These are phyloP conservation scores for Rhizoctonia solani DNA, from an alignment of 1,284 basidiomycete species.

Conservation along the genomic window DNA sequence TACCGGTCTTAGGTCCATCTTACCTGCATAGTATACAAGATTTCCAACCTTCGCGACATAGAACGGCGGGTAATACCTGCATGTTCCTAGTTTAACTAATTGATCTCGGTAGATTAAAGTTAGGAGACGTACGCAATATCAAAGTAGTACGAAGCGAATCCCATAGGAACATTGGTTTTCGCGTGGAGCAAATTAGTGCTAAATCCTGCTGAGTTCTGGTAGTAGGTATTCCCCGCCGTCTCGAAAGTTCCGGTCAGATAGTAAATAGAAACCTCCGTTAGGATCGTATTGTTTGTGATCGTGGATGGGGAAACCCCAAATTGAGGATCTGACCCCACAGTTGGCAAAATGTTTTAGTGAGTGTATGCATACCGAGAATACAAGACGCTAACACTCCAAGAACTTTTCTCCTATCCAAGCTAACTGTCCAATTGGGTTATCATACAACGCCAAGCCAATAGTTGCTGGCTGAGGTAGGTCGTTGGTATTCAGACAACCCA, in stretches of 20 bases:
- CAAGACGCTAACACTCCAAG: not conserved
- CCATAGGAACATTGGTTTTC: slow-evolving; percentile 15
- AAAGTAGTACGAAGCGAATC: slow-evolving; percentile 26
- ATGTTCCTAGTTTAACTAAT: not conserved
- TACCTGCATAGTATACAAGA: slow-evolving; percentile 33
- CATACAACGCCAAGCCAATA: slow-evolving; percentile 33
- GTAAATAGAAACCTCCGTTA: slow-evolving; percentile 31
- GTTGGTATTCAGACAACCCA: too few relatives aligned
- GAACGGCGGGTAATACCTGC: slow-evolving; percentile 32
- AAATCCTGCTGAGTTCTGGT: slow-evolving; percentile 28
- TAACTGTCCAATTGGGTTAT: slow-evolving; percentile 35
- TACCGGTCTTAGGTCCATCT: not conserved
- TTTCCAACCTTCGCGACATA: slow-evolving; percentile 15
- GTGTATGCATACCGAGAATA: too few relatives aligned
- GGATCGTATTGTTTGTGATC: slow-evolving; percentile 22
- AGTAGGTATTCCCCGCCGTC: slow-evolving; percentile 31
- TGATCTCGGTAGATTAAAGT: not conserved
- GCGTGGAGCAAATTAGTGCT: not conserved
- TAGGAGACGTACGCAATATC: slow-evolving; percentile 14
- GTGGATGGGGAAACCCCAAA: not conserved
- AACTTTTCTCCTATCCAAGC: slow-evolving; percentile 34
- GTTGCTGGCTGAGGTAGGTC: slow-evolving; percentile 31
- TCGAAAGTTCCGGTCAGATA: slow-evolving; percentile 34
- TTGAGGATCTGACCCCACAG: not conserved
- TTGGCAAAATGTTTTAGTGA: too few relatives aligned